Percentiles rank a stretch among this genome's conserved stretches.
These are phyloP conservation scores for Asterophora lycoperdoides DNA, from an alignment of 768 basidiomycete genomes.

Conservation along the genomic window DNA sequence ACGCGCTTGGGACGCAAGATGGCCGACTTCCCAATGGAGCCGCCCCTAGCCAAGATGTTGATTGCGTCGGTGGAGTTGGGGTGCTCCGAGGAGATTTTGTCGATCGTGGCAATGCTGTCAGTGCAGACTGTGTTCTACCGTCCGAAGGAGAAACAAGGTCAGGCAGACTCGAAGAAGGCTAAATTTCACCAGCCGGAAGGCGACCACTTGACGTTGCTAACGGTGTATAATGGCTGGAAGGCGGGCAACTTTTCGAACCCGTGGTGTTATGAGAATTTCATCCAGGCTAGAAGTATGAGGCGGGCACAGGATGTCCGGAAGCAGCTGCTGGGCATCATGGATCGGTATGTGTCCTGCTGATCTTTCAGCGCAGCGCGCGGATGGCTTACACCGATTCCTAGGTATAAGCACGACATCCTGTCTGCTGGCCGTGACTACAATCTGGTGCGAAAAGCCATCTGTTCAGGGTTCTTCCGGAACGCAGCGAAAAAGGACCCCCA, in stretches of 20 bases:
- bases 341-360: constrained; percentile 56
- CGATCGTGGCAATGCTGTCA: constrained; percentile 95
- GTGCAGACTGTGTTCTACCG: constrained; percentile 97
- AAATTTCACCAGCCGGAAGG: constrained; percentile 99
- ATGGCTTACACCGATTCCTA: constrained; percentile 26
- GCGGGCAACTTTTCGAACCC: constrained; percentile 94
- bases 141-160: constrained; percentile 99
- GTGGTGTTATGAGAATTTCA: constrained; percentile 99
- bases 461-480: constrained; percentile 96
- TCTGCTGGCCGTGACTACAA: constrained; percentile 93
- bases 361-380: background rate
- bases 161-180: constrained; percentile 99
- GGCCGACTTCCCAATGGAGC: constrained; percentile 99
- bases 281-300: constrained; percentile 95
- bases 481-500: constrained; percentile 98
- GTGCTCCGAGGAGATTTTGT: constrained; percentile 97
- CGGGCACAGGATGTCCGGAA: constrained; percentile 97
- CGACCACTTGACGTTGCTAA: constrained; percentile 85
- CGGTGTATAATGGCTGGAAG: constrained; percentile 99
- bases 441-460: constrained; percentile 89
- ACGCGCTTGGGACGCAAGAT: constrained; percentile 96
- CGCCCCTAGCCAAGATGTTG: constrained; percentile 93
- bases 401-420: constrained; percentile 95
- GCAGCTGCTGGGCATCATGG: constrained; percentile 98
- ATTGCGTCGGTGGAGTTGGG: constrained; percentile 97